Base-by-base conservation (phyloP, 441 rosid genomes). In the Brassica hybrid region DNA sequence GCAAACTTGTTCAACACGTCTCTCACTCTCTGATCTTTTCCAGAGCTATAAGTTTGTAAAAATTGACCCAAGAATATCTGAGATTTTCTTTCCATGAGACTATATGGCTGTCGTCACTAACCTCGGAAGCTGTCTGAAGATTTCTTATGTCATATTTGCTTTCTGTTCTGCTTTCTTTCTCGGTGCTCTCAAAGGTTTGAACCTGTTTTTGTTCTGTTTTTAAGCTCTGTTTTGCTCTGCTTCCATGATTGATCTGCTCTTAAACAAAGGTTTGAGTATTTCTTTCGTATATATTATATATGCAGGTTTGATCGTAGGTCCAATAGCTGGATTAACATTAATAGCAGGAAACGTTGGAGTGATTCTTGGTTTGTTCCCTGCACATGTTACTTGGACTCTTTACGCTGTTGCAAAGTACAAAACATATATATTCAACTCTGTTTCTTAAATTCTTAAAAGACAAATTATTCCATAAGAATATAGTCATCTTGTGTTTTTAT, bases 101-200 rank as follows among this genome's bases (percentile, higher is more conserved):
- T 16, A 19, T 59, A 84, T 87, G 90, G 83, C 79, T 72, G 73
- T 74, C 60, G 78, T 83, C 34, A 82, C 64, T 74, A 59, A 77
- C 82, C 61, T 85, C 18, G 62, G 68, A 34, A 73, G 80, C 76
- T 87, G 79, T 79, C 77, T 84, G 62, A 83, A 75, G 82, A 80
- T 79, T 63, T 52, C 82, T 69, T 90, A 85, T 81, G 89, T 92
- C 63, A 81, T 77, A n/a, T 80, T 92, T 71, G 91, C 88, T 48
- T 92, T 94, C 74, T 89, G 83, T 48, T 83, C 85, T 72, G 97
- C 91, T 76, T 78, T 92, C 58, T 73, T 88, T 69, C 75, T 94
- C 19, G 98, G 97, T 45, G 91, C 91, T 78, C 81, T 94, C 17
- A 92, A 91, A 92, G 97, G 97, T 90, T 76, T n/a, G 5, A 23